phyloP scores from a whole-genome alignment of 495 filamentous ascomycete species.

The Neurospora pannonica region DNA sequence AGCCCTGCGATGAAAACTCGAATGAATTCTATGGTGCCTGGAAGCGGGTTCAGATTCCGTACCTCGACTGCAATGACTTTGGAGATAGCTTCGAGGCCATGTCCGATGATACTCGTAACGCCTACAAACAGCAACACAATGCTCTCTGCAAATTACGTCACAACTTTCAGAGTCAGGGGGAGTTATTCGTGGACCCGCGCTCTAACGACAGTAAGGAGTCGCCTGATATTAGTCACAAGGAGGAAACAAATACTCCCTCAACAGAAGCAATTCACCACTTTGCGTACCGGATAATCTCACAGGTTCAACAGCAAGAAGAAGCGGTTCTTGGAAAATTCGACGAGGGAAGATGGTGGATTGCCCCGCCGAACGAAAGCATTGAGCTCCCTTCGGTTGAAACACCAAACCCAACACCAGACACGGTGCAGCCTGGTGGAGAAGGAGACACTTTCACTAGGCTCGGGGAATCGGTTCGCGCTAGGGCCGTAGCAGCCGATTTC shows the following conservation, averaged over 20 bases:
- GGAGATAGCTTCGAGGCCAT: not conserved
- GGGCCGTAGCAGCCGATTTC: not conserved
- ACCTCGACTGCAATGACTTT: not conserved
- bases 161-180: not conserved
- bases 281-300: not conserved
- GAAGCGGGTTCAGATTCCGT: not conserved
- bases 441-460: not conserved
- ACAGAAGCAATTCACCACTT: not conserved
- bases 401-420: not conserved
- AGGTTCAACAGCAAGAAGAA: not conserved
- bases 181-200: not conserved
- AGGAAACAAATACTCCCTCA: not conserved
- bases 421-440: not conserved
- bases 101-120: not conserved
- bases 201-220: not conserved
- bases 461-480: not conserved
- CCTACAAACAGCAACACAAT: not conserved
- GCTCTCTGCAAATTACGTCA: not conserved
- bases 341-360: conserved; percentile 1
- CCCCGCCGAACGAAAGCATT: not conserved
- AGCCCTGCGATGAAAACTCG: not conserved
- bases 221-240: too few species aligned
- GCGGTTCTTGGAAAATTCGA: not conserved
- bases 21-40: not conserved
- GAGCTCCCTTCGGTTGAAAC: not conserved